phyloP scores from a whole-genome alignment of 257 asterid species.

The Rubia yunnanensis region DNA sequence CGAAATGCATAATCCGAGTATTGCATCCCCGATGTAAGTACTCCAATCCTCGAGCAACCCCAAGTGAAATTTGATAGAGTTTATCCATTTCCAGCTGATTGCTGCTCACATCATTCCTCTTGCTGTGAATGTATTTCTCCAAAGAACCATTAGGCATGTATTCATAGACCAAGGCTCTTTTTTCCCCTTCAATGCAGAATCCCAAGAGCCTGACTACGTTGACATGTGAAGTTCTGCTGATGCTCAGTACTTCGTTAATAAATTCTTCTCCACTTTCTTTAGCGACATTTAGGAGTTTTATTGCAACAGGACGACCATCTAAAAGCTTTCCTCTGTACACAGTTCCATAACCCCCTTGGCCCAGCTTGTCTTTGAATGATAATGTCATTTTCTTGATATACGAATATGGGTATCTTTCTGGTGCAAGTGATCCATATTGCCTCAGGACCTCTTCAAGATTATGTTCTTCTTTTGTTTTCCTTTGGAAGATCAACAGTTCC shows the following conservation, averaged over 20 bases:
- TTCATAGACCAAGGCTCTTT: conserved; percentile 25
- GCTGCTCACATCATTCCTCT: not conserved
- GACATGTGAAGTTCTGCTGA: conserved; percentile 21
- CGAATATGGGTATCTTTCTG: not conserved
- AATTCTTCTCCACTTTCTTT: conserved; percentile 25
- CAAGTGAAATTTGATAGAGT: conserved; percentile 18
- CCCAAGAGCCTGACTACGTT: conserved; percentile 26
- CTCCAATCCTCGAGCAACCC: conserved; percentile 28
- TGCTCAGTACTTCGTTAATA: conserved; percentile 20
- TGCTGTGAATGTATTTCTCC: conserved; percentile 9
- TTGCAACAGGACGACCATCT: conserved; percentile 15
- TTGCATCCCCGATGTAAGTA: conserved; percentile 25
- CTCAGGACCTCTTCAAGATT: conserved; percentile 1
- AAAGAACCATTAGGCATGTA: conserved; percentile 34
- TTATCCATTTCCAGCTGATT: conserved; percentile 13
- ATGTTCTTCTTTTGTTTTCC: conserved; percentile 11
- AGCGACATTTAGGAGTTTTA: conserved; percentile 17
- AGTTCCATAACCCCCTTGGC: conserved; percentile 18
- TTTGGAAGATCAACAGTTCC: too few relatives aligned
- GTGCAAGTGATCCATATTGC: not conserved
- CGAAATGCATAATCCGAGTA: conserved; percentile 22
- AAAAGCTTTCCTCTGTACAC: conserved; percentile 19
- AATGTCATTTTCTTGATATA: conserved; percentile 1
- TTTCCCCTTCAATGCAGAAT: conserved; percentile 20
- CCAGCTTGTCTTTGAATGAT: conserved; percentile 14